Evolutionary conservation across 805 yeast species (phyloP).

Genomic region (Yarrowia sp.): DNA sequence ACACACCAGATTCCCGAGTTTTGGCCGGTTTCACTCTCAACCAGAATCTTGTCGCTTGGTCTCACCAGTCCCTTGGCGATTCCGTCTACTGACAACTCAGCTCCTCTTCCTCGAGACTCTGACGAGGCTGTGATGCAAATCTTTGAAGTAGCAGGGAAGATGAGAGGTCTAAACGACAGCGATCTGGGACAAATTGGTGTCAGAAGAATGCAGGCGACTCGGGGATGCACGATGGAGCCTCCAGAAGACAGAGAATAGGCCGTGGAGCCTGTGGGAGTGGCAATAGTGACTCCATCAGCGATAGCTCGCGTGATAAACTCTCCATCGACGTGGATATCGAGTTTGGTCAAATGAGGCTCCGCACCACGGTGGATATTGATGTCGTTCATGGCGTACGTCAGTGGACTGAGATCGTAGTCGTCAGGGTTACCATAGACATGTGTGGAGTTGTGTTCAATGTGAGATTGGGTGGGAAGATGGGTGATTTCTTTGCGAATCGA

Average conservation of each 20-base stretch:
- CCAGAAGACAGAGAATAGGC: slow-evolving; percentile 91
- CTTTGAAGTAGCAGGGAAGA: slow-evolving; percentile 78
- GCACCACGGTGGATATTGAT: slow-evolving; percentile 87
- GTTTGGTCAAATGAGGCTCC: slow-evolving; percentile 80
- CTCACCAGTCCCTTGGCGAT: slow-evolving; percentile 70
- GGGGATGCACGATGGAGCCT: slow-evolving; percentile 90
- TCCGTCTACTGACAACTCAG: slow-evolving; percentile 83
- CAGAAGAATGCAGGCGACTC: slow-evolving; percentile 78
- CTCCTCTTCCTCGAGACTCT: slow-evolving; percentile 52
- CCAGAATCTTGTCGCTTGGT: slow-evolving; percentile 64
- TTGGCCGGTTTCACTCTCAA: slow-evolving; percentile 46
- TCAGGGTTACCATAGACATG: slow-evolving; percentile 33
- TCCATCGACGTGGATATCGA: slow-evolving; percentile 86
- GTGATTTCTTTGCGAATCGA: slow-evolving; percentile 39
- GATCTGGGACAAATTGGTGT: slow-evolving; percentile 95
- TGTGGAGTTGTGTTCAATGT: slow-evolving; percentile 31
- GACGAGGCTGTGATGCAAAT: slow-evolving; percentile 53
- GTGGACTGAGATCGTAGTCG: slow-evolving; percentile 43
- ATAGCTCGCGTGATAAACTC: slow-evolving; percentile 86
- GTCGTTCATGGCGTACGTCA: slow-evolving; percentile 90
- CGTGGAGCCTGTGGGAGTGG: slow-evolving; percentile 95
- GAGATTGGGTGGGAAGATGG: slow-evolving; percentile 16
- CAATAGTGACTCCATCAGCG: slow-evolving; percentile 85
- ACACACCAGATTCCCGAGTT: slow-evolving; percentile 82
- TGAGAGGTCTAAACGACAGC: slow-evolving; percentile 85